Evolutionary conservation across 345 rosid species (phyloP).

Genomic region (Turritis glabra): DNA sequence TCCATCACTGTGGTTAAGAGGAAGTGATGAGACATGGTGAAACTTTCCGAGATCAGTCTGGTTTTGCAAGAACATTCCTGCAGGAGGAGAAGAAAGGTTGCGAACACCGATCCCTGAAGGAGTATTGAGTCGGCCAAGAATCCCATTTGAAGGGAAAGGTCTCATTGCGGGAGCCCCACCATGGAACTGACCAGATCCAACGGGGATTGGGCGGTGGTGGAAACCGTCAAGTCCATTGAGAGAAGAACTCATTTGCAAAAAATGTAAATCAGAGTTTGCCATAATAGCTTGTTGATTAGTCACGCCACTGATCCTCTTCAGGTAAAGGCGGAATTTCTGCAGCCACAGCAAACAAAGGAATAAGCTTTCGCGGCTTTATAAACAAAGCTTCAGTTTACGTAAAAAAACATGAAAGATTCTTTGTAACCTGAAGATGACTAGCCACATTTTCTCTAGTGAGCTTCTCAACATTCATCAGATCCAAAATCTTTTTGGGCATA

Average conservation of each 20-base stretch:
- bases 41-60: constrained; percentile 47
- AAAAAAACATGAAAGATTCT: not conserved
- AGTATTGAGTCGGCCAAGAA: constrained; percentile 66
- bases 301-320: constrained; percentile 67
- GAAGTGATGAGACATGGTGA: constrained; percentile 44
- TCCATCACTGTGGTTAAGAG: constrained; percentile 44
- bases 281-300: constrained; percentile 67
- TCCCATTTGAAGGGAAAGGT: constrained; percentile 56
- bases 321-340: constrained; percentile 82
- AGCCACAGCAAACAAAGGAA: constrained; percentile 8
- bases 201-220: constrained; percentile 47
- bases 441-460: constrained; percentile 94
- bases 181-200: constrained; percentile 54
- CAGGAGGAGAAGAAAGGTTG: constrained; percentile 53
- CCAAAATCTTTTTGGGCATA: constrained; percentile 94
- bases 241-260: constrained; percentile 59
- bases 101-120: constrained; percentile 64
- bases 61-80: constrained; percentile 52
- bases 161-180: constrained; percentile 48
- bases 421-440: constrained; percentile 86
- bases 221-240: constrained; percentile 53
- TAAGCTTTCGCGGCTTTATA: constrained; percentile 28
- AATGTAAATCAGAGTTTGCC: constrained; percentile 62
- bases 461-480: constrained; percentile 85
- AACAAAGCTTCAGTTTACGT: not conserved